These are phyloP conservation scores for Cystofilobasidium capitatum DNA, from an alignment of 768 basidiomycete species.

Conservation along the genomic window DNA sequence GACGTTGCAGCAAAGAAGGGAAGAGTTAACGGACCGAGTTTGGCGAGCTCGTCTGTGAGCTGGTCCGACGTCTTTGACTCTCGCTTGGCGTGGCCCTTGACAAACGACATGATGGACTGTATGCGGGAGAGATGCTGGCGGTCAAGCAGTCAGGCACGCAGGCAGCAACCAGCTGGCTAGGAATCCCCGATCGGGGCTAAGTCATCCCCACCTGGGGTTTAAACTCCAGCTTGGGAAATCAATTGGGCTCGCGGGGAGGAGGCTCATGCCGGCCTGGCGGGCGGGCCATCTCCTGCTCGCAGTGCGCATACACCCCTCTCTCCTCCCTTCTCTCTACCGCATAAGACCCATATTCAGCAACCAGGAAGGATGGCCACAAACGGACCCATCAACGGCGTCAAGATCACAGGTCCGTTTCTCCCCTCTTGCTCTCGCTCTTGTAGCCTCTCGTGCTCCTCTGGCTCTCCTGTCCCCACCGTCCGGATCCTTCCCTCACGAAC, in stretches of 20 bases:
- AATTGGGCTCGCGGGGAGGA: neutral
- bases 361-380: constrained; percentile 21
- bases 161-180: no score
- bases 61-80: constrained; percentile 20
- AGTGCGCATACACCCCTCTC: neutral
- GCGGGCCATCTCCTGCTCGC: neutral
- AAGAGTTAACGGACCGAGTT: constrained; percentile 17
- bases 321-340: neutral
- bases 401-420: constrained; percentile 63
- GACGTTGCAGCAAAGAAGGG: neutral
- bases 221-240: neutral
- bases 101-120: no score
- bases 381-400: constrained; percentile 78
- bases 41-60: constrained; percentile 20
- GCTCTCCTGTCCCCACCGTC: no score
- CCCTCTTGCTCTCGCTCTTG: neutral
- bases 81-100: constrained; percentile 12
- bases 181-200: neutral
- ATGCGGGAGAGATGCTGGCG: no score
- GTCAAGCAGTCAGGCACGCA: no score
- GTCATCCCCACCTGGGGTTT: neutral
- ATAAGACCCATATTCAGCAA: neutral
- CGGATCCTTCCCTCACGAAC: no score
- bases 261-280: neutral
- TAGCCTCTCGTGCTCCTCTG: constrained; percentile 6